Conservation (phyloP, 2,329 filamentous ascomycete genomes). For the Cordyceps cicadae region DNA sequence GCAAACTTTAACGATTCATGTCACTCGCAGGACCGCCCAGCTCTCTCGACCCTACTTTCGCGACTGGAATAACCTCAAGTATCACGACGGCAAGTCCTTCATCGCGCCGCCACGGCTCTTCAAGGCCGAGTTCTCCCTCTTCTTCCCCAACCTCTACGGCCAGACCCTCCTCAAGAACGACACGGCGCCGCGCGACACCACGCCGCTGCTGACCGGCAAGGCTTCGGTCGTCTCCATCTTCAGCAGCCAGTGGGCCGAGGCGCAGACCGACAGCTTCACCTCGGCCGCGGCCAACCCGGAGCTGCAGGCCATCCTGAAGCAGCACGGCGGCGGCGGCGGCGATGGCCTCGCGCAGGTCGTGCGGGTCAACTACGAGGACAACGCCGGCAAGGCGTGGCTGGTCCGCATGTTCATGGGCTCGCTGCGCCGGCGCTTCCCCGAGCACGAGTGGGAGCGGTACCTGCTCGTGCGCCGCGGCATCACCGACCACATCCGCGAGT, state of each 20-base stretch:
- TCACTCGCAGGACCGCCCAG: slow-evolving; percentile 52
- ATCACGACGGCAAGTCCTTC: slow-evolving; percentile 88
- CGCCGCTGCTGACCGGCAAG: slow-evolving; percentile 61
- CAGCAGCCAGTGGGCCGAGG: slow-evolving; percentile 76
- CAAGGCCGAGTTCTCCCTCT: slow-evolving; percentile 71
- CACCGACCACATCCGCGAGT: slow-evolving; percentile 53
- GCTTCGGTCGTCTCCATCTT: slow-evolving; percentile 75
- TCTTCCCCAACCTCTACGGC: slow-evolving; percentile 87
- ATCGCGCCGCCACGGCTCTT: slow-evolving; percentile 78
- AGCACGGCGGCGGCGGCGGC: slow-evolving; percentile 34
- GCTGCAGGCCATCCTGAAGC: slow-evolving; percentile 54
- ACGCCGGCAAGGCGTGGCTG: slow-evolving; percentile 55
- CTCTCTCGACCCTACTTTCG: slow-evolving; percentile 88
- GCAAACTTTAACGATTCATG: background rate
- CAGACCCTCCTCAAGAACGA: slow-evolving; percentile 58
- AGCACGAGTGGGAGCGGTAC: slow-evolving; percentile 51
- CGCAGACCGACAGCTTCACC: slow-evolving; percentile 67
- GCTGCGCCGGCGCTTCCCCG: slow-evolving; percentile 40
- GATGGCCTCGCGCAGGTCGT: slow-evolving; percentile 60
- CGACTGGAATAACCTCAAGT: slow-evolving; percentile 79
- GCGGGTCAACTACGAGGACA: slow-evolving; percentile 84
- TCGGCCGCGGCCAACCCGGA: slow-evolving; percentile 57
- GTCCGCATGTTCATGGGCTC: slow-evolving; percentile 48
- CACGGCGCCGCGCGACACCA: slow-evolving; percentile 57
- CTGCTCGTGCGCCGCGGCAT: slow-evolving; percentile 52